Percentiles rank a stretch among this genome's conserved stretches.
Evolutionary conservation across 352 stramenopile genomes (phyloP).

Genomic region (Phytophthora boehmeriae): DNA sequence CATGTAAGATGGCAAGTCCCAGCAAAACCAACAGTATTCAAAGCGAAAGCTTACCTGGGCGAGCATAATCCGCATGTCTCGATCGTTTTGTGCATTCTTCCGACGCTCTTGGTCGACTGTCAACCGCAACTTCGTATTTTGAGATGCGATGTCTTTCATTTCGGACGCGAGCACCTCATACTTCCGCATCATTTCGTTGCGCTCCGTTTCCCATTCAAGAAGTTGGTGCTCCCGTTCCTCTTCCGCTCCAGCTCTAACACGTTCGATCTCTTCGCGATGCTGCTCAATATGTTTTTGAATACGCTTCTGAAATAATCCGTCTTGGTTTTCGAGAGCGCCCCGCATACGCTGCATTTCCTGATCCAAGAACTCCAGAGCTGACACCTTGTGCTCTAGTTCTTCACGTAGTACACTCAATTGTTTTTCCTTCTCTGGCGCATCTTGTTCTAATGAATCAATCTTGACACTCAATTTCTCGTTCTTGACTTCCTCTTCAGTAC

Average conservation of each 20-base stretch:
- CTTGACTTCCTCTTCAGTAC: slow-evolving; percentile 39
- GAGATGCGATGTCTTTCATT: slow-evolving; percentile 46
- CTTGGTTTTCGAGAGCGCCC: slow-evolving; percentile 54
- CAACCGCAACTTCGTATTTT: slow-evolving; percentile 58
- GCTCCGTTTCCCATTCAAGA: slow-evolving; percentile 39
- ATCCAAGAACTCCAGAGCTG: slow-evolving; percentile 68
- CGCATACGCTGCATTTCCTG: slow-evolving; percentile 75
- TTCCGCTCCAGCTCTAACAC: slow-evolving; percentile 29
- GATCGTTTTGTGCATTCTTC: slow-evolving; percentile 56
- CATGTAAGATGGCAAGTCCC: not conserved
- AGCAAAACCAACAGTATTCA: not conserved
- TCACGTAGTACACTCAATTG: slow-evolving; percentile 10
- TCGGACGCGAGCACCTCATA: slow-evolving; percentile 47
- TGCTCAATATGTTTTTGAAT: slow-evolving; percentile 55
- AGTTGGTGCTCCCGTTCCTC: slow-evolving; percentile 43
- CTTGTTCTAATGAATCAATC: slow-evolving; percentile 24
- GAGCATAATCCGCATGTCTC: slow-evolving; percentile 69
- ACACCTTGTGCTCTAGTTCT: slow-evolving; percentile 54
- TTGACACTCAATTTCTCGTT: slow-evolving; percentile 28
- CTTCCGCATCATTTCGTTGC: slow-evolving; percentile 43
- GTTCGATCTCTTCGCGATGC: slow-evolving; percentile 52
- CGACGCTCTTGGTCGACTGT: slow-evolving; percentile 49
- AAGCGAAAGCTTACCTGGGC: slow-evolving; percentile 47
- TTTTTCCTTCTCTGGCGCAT: slow-evolving; percentile 24
- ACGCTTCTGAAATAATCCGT: slow-evolving; percentile 56